Evolutionary conservation across 495 filamentous ascomycete species (phyloP), one percentile per base, ranked within the genome.

Genomic region (Trichocladium antarcticum): DNA sequence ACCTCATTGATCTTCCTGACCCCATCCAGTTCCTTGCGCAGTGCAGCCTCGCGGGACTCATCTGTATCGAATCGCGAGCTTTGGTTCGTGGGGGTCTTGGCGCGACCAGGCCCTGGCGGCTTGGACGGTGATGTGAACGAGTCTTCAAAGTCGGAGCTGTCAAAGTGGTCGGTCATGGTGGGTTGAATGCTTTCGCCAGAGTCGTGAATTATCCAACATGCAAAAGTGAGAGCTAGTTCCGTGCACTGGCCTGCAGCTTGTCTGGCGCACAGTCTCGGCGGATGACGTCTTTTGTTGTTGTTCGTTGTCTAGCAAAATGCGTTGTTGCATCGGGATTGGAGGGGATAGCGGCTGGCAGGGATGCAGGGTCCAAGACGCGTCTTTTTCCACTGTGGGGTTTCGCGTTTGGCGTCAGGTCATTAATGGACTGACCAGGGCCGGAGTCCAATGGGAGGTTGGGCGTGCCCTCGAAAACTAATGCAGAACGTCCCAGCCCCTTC

Each of bases 1-100:
- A 89, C 80, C 43, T 83, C 72, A 58, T 96, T 97, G 59, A 98
- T 83, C 40, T 82, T 83, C 36, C 81, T 77, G 15, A 98, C 82
- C 37, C 78, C 80, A 24, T 84, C 79, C n/a, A 96, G 69, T 62
- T 98, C 92, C 31, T 74, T 78, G 4, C 74, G 79, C 35, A 96
- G 72, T 6, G 75, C 77, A 11, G 78, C 79, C 55, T 95, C 84
- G 16, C 83, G 83, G 17, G 76, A 74, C 50, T 86, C 82, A 56
- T 85, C 75, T 7, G 72, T 77, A 46, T 83, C 79, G 61, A 81
- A 83, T 19, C 74, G 68, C 20, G 74, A 74, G 24, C 77, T 75
- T 61, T 68, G 77, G 68, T 59, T 72, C 66, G 37, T 64, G 14
- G 74, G 67, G 19, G 67, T 67, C 50, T 65, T 78, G 40, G 74